Percentiles rank a stretch among this genome's conserved stretches.
Evolutionary conservation across 495 filamentous ascomycete species (phyloP).

Genomic region (Aspergillus biplanus): DNA sequence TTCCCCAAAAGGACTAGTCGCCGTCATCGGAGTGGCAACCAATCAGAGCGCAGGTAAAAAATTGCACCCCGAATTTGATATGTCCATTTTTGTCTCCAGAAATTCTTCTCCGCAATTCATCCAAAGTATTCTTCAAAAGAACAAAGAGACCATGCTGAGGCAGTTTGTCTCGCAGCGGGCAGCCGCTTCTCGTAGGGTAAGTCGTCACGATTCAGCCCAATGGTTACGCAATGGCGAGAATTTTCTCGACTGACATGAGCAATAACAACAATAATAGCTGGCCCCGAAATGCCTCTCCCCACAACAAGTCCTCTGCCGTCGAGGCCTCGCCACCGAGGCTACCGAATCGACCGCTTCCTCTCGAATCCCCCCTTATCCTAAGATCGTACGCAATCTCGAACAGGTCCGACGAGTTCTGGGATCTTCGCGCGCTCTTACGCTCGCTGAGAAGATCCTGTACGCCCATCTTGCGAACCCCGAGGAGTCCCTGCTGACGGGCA

Average conservation of each 20-base stretch:
- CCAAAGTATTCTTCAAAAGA: conserved; percentile 4
- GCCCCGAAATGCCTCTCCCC: conserved; percentile 33
- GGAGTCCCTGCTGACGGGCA: conserved; percentile 79
- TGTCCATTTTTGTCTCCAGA: conserved; percentile 9
- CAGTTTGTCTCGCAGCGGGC: conserved; percentile 40
- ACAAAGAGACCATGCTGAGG: conserved; percentile 34
- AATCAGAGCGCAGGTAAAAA: conserved; percentile 27
- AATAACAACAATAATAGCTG: conserved; percentile 22
- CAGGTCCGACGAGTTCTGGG: conserved; percentile 76
- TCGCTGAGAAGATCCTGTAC: conserved; percentile 98
- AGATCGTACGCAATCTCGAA: conserved; percentile 59
- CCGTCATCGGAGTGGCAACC: conserved; percentile 21
- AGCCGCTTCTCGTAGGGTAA: conserved; percentile 36
- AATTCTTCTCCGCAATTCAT: conserved; percentile 23
- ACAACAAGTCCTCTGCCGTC: conserved; percentile 25
- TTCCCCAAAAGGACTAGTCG: not conserved
- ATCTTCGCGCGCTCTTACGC: conserved; percentile 67
- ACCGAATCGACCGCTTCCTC: conserved; percentile 38
- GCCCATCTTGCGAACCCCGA: conserved; percentile 87
- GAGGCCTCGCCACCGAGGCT: conserved; percentile 40
- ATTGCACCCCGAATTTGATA: conserved; percentile 17
- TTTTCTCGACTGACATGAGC: not conserved
- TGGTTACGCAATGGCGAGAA: not conserved
- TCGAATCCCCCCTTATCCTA: conserved; percentile 66
- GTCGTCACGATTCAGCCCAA: conserved; percentile 17